A percentile compares a stretch with the other conserved stretches of the same genome.
phyloP scores from a whole-genome alignment of 192 early-diverging fungal species.

The Mortierella antarctica region DNA sequence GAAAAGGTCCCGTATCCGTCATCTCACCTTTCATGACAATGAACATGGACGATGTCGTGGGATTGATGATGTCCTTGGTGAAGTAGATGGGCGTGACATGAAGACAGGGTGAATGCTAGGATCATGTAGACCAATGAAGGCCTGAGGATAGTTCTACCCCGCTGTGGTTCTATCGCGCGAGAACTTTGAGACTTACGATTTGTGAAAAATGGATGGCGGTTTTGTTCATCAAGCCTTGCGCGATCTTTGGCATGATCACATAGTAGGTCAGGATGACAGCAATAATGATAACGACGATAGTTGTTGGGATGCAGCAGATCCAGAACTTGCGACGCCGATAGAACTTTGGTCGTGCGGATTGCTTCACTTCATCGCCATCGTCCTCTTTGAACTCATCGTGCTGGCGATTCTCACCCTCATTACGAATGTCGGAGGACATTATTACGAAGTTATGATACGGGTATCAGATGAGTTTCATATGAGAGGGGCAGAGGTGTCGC shows the following conservation, averaged over 20 bases:
- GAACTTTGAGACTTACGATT: slow-evolving; percentile 13
- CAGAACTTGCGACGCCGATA: slow-evolving; percentile 60
- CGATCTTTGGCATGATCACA: slow-evolving; percentile 64
- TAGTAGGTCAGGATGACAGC: slow-evolving; percentile 55
- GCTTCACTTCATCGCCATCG: slow-evolving; percentile 23
- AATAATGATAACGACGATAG: slow-evolving; percentile 50
- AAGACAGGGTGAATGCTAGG: neutral
- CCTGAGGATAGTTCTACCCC: neutral
- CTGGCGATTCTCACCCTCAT: slow-evolving; percentile 31
- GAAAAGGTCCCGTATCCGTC: slow-evolving; percentile 57
- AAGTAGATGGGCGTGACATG: neutral
- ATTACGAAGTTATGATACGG: neutral
- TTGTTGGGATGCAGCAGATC: slow-evolving; percentile 56
- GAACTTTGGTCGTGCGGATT: slow-evolving; percentile 53
- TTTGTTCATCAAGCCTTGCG: slow-evolving; percentile 51
- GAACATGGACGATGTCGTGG: slow-evolving; percentile 6
- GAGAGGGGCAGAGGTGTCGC: too few relatives aligned
- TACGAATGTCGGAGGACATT: slow-evolving; percentile 48
- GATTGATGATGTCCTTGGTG: slow-evolving; percentile 14
- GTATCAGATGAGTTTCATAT: too few relatives aligned
- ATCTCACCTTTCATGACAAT: slow-evolving; percentile 19
- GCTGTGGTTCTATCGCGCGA: neutral
- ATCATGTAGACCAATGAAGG: neutral
- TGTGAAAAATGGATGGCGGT: slow-evolving; percentile 17
- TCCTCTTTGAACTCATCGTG: slow-evolving; percentile 45